These are phyloP conservation scores for Amphirosellinia nigrospora DNA, from an alignment of 495 filamentous ascomycete species.

Conservation along the genomic window DNA sequence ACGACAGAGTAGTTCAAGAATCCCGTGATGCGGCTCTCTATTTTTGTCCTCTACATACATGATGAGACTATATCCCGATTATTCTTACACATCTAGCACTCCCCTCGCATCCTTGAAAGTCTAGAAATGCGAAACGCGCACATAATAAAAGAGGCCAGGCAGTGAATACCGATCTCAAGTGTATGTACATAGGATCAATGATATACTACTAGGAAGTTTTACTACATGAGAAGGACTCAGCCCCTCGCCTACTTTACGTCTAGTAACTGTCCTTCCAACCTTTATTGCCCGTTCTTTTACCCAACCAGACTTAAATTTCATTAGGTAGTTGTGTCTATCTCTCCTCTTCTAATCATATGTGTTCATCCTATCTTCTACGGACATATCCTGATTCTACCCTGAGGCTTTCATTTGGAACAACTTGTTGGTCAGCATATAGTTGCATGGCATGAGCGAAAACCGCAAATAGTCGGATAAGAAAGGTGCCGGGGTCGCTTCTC, in stretches of 20 bases:
- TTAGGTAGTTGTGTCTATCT: neutral
- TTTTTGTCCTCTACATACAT: neutral
- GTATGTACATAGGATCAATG: neutral
- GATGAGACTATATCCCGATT: neutral
- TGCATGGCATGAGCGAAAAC: neutral
- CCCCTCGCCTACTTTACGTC: neutral
- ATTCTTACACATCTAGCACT: neutral
- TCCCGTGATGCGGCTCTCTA: neutral
- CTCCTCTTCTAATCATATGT: neutral
- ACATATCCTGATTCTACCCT: neutral
- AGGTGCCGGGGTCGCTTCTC: neutral
- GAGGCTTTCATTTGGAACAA: slow-evolving; percentile 1
- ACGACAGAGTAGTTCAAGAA: neutral
- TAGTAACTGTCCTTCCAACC: neutral
- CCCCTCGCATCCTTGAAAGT: neutral
- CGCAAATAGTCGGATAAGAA: neutral
- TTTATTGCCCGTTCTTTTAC: too few species aligned
- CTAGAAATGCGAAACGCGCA: neutral
- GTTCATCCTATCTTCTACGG: neutral
- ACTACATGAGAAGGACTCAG: neutral
- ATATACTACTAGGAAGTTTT: neutral
- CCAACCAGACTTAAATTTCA: too few species aligned
- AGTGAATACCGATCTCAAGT: neutral
- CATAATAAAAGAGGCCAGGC: neutral
- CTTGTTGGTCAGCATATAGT: neutral